A percentile compares a stretch with the other conserved stretches of the same genome.
phyloP scores from a whole-genome alignment of 441 rosid genomes.

The Eruca vesicaria region DNA sequence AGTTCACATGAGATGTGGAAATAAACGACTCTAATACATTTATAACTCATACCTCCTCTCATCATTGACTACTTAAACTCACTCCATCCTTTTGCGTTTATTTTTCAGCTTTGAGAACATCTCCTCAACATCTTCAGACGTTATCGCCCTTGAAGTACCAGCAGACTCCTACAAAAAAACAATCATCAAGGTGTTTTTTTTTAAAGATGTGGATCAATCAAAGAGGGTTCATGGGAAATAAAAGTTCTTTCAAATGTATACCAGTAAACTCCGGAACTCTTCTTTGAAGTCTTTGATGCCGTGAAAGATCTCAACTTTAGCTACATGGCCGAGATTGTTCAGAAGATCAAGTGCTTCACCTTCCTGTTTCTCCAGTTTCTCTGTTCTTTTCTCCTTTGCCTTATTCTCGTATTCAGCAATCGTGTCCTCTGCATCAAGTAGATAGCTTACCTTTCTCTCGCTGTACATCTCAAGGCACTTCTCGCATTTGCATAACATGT shows the following conservation, averaged over 20 bases:
- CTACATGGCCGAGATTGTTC: slow-evolving; percentile 75
- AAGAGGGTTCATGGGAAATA: neutral
- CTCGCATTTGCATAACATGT: slow-evolving; percentile 68
- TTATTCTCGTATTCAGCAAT: slow-evolving; percentile 83
- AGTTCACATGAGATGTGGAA: neutral
- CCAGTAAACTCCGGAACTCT: slow-evolving; percentile 72
- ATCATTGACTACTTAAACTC: slow-evolving; percentile 2
- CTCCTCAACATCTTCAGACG: slow-evolving; percentile 73
- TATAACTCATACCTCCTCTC: slow-evolving; percentile 1
- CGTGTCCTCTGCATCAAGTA: slow-evolving; percentile 79
- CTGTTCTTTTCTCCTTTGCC: slow-evolving; percentile 87
- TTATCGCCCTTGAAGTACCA: slow-evolving; percentile 80
- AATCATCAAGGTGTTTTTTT: neutral
- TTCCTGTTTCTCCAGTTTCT: slow-evolving; percentile 82
- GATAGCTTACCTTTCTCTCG: slow-evolving; percentile 56
- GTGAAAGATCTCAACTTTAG: slow-evolving; percentile 85
- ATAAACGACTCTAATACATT: neutral
- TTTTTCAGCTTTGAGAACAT: slow-evolving; percentile 88
- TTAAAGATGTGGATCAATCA: neutral
- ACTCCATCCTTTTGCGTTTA: slow-evolving; percentile 66
- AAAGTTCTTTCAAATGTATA: slow-evolving; percentile 27
- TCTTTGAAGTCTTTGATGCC: slow-evolving; percentile 85
- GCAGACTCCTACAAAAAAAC: slow-evolving; percentile 52
- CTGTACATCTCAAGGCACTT: slow-evolving; percentile 66
- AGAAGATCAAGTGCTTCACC: slow-evolving; percentile 65